Percentiles rank a stretch among this genome's conserved stretches.
These are phyloP conservation scores for Botrytis cinerea DNA, from an alignment of 2,329 filamentous ascomycete genomes.

Conservation along the genomic window DNA sequence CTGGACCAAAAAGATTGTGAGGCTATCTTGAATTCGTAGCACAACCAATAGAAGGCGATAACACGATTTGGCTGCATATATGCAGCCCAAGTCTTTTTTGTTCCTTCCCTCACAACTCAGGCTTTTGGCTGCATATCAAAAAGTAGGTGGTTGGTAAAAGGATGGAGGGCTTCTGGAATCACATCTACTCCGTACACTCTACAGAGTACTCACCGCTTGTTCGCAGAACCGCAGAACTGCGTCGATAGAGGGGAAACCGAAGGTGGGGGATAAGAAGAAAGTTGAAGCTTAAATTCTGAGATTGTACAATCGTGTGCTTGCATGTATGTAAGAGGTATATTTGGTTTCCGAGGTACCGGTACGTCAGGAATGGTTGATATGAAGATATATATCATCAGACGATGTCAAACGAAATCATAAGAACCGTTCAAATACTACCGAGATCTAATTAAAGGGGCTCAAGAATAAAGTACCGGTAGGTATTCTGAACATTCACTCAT, in stretches of 20 bases:
- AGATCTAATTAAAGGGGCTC: constrained; percentile 18
- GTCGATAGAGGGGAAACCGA: neutral
- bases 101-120: neutral
- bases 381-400: constrained; percentile 2
- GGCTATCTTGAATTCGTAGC: constrained; percentile 18
- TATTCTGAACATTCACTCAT: neutral
- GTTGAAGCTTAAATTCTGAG: neutral
- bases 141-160: constrained; percentile 11
- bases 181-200: constrained; percentile 2
- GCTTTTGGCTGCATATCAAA: constrained; percentile 5
- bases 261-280: constrained; percentile 18
- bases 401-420: neutral
- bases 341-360: neutral
- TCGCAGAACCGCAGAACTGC: constrained; percentile 16
- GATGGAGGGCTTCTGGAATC: constrained; percentile 1
- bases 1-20: constrained; percentile 18
- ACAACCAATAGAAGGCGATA: neutral
- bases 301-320: neutral
- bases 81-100: constrained; percentile 15
- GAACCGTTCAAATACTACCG: neutral
- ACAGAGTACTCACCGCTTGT: constrained; percentile 21
- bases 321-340: neutral
- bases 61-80: constrained; percentile 2
- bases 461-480: neutral
- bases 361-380: neutral